Evolutionary conservation across 225 moss, liverwort and hornwort genomes (phyloP).

Genomic region (Sphagnum contortum): DNA sequence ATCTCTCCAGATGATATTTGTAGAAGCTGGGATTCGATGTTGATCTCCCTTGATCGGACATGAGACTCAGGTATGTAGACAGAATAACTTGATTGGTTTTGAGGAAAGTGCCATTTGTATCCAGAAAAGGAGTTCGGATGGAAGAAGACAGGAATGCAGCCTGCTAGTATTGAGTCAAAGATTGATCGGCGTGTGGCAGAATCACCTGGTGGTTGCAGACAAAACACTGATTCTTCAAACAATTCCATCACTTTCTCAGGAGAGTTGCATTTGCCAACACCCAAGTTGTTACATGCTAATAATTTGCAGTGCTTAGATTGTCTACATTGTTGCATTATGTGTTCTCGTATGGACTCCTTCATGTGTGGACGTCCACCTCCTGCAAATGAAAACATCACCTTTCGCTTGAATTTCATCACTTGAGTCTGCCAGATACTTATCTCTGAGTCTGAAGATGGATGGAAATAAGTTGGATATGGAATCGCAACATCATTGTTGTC

Average conservation of each 20-base stretch:
- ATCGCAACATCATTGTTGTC: slow-evolving; percentile 34
- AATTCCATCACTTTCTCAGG: slow-evolving; percentile 39
- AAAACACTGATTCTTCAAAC: slow-evolving; percentile 32
- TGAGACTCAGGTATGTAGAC: slow-evolving; percentile 25
- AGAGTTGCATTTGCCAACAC: slow-evolving; percentile 22
- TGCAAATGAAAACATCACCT: slow-evolving; percentile 32
- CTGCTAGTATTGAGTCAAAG: slow-evolving; percentile 49
- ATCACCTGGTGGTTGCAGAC: slow-evolving; percentile 38
- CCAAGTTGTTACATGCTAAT: slow-evolving; percentile 15
- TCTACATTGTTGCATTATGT: slow-evolving; percentile 37
- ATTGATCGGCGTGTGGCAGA: slow-evolving; percentile 41
- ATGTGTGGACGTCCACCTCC: slow-evolving; percentile 22
- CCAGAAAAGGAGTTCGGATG: slow-evolving; percentile 26
- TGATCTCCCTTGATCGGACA: slow-evolving; percentile 14
- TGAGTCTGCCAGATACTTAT: slow-evolving; percentile 24
- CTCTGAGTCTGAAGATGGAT: slow-evolving; percentile 24
- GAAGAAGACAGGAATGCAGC: slow-evolving; percentile 56
- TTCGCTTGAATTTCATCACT: slow-evolving; percentile 11
- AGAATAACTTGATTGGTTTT: slow-evolving; percentile 23
- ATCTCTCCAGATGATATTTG: slow-evolving; percentile 4
- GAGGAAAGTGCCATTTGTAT: slow-evolving; percentile 38
- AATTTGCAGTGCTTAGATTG: slow-evolving; percentile 19
- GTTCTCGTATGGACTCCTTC: slow-evolving; percentile 23
- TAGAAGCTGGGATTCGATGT: slow-evolving; percentile 20
- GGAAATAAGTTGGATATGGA: slow-evolving; percentile 44